These are phyloP conservation scores for Hypoxylon crocopeplum DNA, from an alignment of 495 filamentous ascomycete genomes.

Conservation along the genomic window DNA sequence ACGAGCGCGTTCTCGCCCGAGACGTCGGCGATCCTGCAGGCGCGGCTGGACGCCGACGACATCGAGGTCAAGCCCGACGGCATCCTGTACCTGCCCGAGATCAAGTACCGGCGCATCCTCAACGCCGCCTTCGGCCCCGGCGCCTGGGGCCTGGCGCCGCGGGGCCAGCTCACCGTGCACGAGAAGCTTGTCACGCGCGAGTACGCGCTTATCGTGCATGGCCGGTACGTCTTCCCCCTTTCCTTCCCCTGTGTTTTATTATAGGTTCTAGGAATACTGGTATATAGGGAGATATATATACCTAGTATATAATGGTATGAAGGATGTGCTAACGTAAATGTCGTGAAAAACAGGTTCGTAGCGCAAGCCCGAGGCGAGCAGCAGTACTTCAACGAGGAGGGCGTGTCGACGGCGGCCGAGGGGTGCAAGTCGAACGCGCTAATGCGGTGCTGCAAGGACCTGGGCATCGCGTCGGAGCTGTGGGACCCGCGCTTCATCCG, in stretches of 20 bases:
- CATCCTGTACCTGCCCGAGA: slow-evolving; percentile 95
- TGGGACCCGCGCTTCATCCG: slow-evolving; percentile 96
- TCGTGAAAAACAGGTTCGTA: slow-evolving; percentile 70
- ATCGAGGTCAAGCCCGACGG: slow-evolving; percentile 97
- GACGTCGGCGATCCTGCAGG: slow-evolving; percentile 72
- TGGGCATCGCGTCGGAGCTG: slow-evolving; percentile 91
- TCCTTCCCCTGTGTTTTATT: no score
- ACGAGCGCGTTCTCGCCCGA: slow-evolving; percentile 78
- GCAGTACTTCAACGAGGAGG: slow-evolving; percentile 89
- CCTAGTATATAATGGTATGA: no score
- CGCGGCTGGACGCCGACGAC: slow-evolving; percentile 71
- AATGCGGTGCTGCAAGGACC: slow-evolving; percentile 96
- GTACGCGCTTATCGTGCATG: slow-evolving; percentile 89
- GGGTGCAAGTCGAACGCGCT: slow-evolving; percentile 97
- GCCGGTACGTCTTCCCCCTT: slow-evolving; percentile 67
- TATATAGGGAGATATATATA: not conserved
- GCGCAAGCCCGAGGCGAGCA: slow-evolving; percentile 94
- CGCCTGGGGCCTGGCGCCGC: slow-evolving; percentile 90
- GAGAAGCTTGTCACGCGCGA: slow-evolving; percentile 89
- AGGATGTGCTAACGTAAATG: no score
- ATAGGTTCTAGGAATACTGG: no score
- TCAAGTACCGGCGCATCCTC: slow-evolving; percentile 94
- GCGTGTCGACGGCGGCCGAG: slow-evolving; percentile 95
- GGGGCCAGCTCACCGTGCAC: slow-evolving; percentile 90
- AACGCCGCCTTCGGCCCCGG: slow-evolving; percentile 94